These are phyloP conservation scores for Apophysomyces sp. DNA, from an alignment of 371 early-diverging fungal species.

Conservation along the genomic window DNA sequence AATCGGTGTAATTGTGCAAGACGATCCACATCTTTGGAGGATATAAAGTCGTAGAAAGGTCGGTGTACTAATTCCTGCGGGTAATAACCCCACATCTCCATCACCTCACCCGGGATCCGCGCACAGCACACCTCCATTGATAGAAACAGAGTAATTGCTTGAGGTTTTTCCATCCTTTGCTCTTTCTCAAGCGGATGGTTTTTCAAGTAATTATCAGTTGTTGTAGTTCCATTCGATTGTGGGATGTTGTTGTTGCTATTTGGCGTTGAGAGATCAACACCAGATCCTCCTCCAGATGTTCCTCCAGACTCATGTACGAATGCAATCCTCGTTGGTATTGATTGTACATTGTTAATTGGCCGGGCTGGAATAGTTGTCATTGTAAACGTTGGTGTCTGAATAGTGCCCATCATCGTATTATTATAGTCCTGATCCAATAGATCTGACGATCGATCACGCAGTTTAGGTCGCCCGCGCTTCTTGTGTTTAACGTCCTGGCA, in stretches of 20 bases:
- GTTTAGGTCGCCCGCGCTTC: conserved; percentile 70
- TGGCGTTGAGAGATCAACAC: background rate
- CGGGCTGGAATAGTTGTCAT: background rate
- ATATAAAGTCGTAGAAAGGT: conserved; percentile 48
- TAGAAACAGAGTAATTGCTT: conserved; percentile 32
- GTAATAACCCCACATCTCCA: conserved; percentile 47
- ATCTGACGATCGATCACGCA: conserved; percentile 40
- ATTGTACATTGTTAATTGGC: background rate
- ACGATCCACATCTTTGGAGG: conserved; percentile 32
- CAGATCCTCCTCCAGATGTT: background rate
- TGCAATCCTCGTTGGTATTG: conserved; percentile 7
- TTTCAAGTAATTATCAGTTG: background rate
- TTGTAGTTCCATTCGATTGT: no score
- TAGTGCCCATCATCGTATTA: conserved; percentile 1
- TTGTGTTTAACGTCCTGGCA: conserved; percentile 74
- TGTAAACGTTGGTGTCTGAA: conserved; percentile 10
- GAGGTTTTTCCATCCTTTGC: background rate
- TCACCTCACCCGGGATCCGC: conserved; percentile 49
- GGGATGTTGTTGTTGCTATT: background rate
- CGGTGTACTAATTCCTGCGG: conserved; percentile 52
- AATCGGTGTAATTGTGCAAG: conserved; percentile 33
- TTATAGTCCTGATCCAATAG: background rate
- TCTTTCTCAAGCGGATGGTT: background rate
- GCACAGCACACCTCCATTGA: conserved; percentile 56
- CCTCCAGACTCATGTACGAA: conserved; percentile 17